These are phyloP conservation scores for Aspergillus mulundensis DNA, from an alignment of 495 filamentous ascomycete genomes.

Conservation along the genomic window DNA sequence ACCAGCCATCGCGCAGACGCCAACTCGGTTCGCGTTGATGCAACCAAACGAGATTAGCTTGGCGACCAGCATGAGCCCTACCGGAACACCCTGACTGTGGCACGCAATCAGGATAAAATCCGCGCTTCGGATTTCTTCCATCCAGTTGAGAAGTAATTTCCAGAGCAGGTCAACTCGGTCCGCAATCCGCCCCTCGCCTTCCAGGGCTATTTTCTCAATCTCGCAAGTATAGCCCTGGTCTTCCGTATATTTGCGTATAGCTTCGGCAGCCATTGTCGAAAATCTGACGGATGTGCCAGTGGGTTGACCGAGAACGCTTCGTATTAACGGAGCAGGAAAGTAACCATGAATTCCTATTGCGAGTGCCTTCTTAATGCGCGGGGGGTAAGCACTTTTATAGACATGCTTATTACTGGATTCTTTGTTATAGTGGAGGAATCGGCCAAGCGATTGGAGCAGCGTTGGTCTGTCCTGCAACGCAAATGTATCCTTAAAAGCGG, in stretches of 20 bases:
- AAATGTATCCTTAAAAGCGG: conserved; percentile 66
- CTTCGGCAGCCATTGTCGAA: conserved; percentile 78
- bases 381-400: conserved; percentile 62
- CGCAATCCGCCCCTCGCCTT: conserved; percentile 94
- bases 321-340: conserved; percentile 80
- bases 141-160: conserved; percentile 93
- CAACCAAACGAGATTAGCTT: conserved; percentile 81
- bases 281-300: conserved; percentile 94
- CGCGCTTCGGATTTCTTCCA: conserved; percentile 79
- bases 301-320: conserved; percentile 85
- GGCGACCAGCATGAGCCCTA: conserved; percentile 87
- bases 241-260: conserved; percentile 77
- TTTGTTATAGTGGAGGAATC: conserved; percentile 58
- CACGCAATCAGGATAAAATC: conserved; percentile 88
- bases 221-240: conserved; percentile 59
- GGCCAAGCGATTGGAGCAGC: conserved; percentile 66
- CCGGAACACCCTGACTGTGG: conserved; percentile 93
- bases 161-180: conserved; percentile 88
- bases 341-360: conserved; percentile 94
- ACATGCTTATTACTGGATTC: conserved; percentile 65
- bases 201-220: conserved; percentile 88
- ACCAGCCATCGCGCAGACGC: conserved; percentile 90
- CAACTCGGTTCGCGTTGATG: conserved; percentile 64
- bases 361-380: conserved; percentile 73
- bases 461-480: conserved; percentile 61